Conservation (phyloP, 495 filamentous ascomycete species). For the Aspergillus egyptiacus region DNA sequence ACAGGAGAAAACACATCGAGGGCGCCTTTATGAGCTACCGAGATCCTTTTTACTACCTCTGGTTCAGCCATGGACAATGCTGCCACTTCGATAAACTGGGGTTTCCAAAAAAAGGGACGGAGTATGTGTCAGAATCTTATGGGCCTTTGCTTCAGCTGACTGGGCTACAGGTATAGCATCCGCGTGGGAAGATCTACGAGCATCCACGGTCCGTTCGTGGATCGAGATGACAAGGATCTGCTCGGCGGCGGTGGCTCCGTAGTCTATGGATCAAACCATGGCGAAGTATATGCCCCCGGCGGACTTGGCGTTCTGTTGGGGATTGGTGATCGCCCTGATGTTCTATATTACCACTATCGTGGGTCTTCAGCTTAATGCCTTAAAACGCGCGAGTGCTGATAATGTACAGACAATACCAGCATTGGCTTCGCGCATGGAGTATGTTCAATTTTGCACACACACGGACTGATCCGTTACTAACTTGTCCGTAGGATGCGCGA, state of each 20-base stretch:
- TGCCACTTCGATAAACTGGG: slow-evolving; percentile 46
- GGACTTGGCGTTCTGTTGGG: slow-evolving; percentile 36
- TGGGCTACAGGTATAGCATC: slow-evolving; percentile 30
- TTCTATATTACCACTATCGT: slow-evolving; percentile 47
- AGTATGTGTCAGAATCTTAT: slow-evolving; percentile 42
- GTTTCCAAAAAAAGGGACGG: slow-evolving; percentile 49
- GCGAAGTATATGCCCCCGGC: slow-evolving; percentile 43
- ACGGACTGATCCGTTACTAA: not conserved
- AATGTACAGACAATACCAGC: slow-evolving; percentile 31
- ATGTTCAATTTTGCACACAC: slow-evolving; percentile 12
- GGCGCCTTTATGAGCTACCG: slow-evolving; percentile 55
- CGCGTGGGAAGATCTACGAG: slow-evolving; percentile 36
- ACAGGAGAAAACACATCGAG: slow-evolving; percentile 48
- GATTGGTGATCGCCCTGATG: slow-evolving; percentile 28
- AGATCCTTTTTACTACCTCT: slow-evolving; percentile 60
- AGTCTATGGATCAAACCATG: slow-evolving; percentile 43
- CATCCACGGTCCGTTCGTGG: slow-evolving; percentile 39
- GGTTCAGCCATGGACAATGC: slow-evolving; percentile 64
- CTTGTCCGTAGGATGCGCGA: slow-evolving; percentile 32
- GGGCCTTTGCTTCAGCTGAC: not conserved
- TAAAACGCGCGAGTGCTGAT: slow-evolving; percentile 3
- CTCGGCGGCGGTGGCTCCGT: slow-evolving; percentile 37
- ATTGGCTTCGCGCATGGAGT: slow-evolving; percentile 36
- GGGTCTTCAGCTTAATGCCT: not conserved
- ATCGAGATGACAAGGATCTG: slow-evolving; percentile 26